These are phyloP conservation scores for Thalassiosira hispida DNA, from an alignment of 352 stramenopile genomes.

Conservation along the genomic window DNA sequence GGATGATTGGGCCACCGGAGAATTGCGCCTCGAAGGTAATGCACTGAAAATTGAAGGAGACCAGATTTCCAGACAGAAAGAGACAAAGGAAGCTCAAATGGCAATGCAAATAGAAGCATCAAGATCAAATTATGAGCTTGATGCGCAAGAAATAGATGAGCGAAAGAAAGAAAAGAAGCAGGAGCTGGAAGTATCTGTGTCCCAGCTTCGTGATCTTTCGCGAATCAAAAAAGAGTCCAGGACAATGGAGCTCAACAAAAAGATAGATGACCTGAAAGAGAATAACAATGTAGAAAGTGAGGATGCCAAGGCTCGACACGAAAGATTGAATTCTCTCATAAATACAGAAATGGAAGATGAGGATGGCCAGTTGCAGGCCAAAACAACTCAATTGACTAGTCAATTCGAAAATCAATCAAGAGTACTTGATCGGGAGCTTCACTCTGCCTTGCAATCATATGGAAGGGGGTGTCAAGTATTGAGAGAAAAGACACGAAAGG, in stretches of 20 bases:
- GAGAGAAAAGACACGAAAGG: constrained; percentile 16
- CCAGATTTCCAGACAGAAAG: constrained; percentile 43
- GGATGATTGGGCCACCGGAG: constrained; percentile 37
- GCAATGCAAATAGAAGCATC: constrained; percentile 23
- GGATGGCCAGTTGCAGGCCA: constrained; percentile 9
- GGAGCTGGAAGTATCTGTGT: constrained; percentile 31
- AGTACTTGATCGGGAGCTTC: constrained; percentile 25
- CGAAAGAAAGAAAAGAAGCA: constrained; percentile 34
- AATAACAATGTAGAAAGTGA: constrained; percentile 2
- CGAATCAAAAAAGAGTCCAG: constrained; percentile 31
- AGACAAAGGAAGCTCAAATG: constrained; percentile 29
- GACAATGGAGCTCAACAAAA: constrained; percentile 42
- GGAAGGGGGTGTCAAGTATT: constrained; percentile 24
- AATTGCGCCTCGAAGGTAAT: constrained; percentile 45
- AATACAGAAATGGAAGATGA: constrained; percentile 37
- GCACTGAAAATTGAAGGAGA: constrained; percentile 49
- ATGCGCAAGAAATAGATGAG: constrained; percentile 5
- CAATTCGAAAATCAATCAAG: constrained; percentile 29
- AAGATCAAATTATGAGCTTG: constrained; percentile 26
- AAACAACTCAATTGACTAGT: constrained; percentile 23
- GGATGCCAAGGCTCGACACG: constrained; percentile 9
- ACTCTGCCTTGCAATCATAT: constrained; percentile 8
- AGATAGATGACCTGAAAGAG: constrained; percentile 36
- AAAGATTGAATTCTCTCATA: constrained; percentile 10
- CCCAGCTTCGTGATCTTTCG: constrained; percentile 13